Conservation (phyloP, 176 grass and related monocot genomes). For the Raddia distichophylla region DNA sequence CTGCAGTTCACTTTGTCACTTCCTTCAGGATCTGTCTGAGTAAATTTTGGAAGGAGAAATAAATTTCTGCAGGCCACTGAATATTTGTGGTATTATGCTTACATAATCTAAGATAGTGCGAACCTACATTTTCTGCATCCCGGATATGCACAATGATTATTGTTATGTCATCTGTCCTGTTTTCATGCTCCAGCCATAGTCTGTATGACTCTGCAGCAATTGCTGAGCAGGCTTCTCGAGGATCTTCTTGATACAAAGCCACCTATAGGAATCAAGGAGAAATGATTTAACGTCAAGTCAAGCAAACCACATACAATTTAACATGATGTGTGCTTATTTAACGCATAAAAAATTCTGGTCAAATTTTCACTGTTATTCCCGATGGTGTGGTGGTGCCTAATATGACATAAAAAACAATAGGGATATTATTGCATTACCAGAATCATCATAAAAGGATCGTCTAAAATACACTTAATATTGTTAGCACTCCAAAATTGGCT, state of each 20-base stretch:
- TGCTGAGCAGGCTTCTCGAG: conserved; percentile 86
- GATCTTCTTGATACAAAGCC: conserved; percentile 77
- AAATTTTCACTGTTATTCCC: neutral
- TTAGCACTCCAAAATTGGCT: neutral
- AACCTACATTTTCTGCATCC: conserved; percentile 65
- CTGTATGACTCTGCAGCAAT: conserved; percentile 88
- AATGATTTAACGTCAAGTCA: conserved; percentile 25
- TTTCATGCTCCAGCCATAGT: conserved; percentile 90
- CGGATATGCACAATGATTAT: conserved; percentile 94
- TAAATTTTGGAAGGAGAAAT: conserved; percentile 57
- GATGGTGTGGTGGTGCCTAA: neutral
- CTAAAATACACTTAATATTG: neutral
- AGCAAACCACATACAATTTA: neutral
- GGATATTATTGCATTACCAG: neutral
- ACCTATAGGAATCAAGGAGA: conserved; percentile 62
- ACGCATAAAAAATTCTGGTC: no score
- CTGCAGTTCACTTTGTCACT: conserved; percentile 45
- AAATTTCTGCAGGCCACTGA: conserved; percentile 39
- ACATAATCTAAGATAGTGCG: conserved; percentile 28
- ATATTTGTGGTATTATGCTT: conserved; percentile 17
- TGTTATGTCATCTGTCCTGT: conserved; percentile 96
- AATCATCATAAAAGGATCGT: neutral
- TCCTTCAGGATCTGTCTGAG: conserved; percentile 73
- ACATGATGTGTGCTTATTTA: neutral
- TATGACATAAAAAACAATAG: conserved; percentile 29